Percentiles rank a stretch among this genome's conserved stretches.
phyloP scores from a whole-genome alignment of 441 rosid genomes.

The Sinapis alba region DNA sequence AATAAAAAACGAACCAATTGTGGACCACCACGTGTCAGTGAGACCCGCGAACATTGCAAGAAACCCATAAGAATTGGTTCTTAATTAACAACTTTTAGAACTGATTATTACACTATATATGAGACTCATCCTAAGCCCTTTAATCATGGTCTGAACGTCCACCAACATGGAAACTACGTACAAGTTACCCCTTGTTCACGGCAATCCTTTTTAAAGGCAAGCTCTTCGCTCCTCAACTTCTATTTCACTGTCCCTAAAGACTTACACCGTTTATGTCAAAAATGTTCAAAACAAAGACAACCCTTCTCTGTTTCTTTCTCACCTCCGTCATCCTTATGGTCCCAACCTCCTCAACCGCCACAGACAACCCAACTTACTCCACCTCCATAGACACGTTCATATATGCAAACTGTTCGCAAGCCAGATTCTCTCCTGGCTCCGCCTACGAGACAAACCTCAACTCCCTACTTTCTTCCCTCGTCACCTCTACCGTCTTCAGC shows the following conservation, averaged over 20 bases:
- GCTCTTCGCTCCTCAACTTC: conserved; percentile 12
- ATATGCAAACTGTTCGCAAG: conserved; percentile 59
- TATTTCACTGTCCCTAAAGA: background rate
- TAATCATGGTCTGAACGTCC: no score
- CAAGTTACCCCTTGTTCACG: conserved; percentile 49
- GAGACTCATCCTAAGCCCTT: no score
- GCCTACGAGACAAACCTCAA: conserved; percentile 54
- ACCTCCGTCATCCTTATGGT: conserved; percentile 32
- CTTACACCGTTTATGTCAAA: background rate
- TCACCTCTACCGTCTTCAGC: conserved; percentile 47
- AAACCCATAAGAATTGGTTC: no score
- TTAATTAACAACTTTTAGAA: no score
- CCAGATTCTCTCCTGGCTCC: conserved; percentile 48
- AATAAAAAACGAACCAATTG: no score
- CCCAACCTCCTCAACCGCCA: conserved; percentile 35
- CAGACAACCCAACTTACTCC: conserved; percentile 36
- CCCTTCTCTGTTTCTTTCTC: conserved; percentile 15
- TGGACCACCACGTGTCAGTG: no score
- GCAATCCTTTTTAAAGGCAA: conserved; percentile 57
- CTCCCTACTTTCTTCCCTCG: conserved; percentile 56
- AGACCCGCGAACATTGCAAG: no score
- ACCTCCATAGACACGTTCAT: conserved; percentile 49
- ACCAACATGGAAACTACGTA: conserved; percentile 24
- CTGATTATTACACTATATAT: no score
- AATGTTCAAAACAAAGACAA: conserved; percentile 11